Percentiles rank a stretch among this genome's conserved stretches.
Conservation (phyloP, 1,284 basidiomycete species). For the Pseudozyma pruni region DNA sequence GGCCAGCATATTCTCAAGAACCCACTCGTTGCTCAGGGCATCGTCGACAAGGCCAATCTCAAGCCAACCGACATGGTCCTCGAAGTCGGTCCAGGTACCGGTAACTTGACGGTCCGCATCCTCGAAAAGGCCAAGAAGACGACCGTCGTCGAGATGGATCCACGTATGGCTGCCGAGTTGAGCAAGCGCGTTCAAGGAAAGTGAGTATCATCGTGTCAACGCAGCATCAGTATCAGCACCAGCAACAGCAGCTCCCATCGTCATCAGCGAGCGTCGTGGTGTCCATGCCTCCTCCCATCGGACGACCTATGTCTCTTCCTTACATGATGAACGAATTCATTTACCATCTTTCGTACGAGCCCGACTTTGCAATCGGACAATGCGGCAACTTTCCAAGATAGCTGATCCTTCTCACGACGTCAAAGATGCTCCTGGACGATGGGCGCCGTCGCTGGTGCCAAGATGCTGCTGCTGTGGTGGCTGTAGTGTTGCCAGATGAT, state of each 20-base stretch:
- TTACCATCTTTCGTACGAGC: conserved; percentile 60
- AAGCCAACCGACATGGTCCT: conserved; percentile 95
- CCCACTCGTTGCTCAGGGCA: conserved; percentile 82
- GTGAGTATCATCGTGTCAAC: conserved; percentile 73
- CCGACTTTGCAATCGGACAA: conserved; percentile 54
- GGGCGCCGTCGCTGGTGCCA: background rate
- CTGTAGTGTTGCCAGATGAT: too few species aligned
- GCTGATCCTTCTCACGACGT: conserved; percentile 11
- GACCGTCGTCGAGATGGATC: conserved; percentile 97
- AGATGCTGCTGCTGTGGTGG: conserved; percentile 4
- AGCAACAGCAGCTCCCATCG: conserved; percentile 1
- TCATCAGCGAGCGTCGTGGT: background rate
- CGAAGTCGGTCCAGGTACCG: conserved; percentile 98
- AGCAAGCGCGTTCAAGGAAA: conserved; percentile 97
- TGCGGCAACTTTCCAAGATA: conserved; percentile 55
- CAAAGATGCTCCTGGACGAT: background rate
- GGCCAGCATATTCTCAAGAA: conserved; percentile 98
- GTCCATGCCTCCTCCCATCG: background rate
- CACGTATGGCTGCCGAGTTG: conserved; percentile 97
- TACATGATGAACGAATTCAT: conserved; percentile 48
- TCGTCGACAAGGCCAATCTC: conserved; percentile 80
- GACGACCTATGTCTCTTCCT: background rate
- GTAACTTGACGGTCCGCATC: conserved; percentile 94
- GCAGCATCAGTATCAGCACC: conserved; percentile 1
- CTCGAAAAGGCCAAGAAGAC: conserved; percentile 92